A percentile compares a stretch with the other conserved stretches of the same genome.
phyloP scores from a whole-genome alignment of 2,329 filamentous ascomycete species.

The Paecilomyces dactylethromorphus region DNA sequence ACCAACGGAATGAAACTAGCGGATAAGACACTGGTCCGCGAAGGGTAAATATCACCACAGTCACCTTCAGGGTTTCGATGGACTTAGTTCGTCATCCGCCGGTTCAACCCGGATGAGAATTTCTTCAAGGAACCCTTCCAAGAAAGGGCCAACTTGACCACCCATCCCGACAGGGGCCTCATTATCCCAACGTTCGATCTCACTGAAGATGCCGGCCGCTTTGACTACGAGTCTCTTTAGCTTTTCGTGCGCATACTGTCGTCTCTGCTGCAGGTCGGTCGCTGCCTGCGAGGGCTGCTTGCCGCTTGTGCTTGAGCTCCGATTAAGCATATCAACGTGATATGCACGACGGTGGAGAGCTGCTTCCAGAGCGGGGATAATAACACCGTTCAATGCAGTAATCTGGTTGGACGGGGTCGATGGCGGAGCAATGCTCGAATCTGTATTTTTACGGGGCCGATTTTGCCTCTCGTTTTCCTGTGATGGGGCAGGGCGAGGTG shows the following conservation, averaged over 20 bases:
- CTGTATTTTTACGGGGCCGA: conserved; percentile 6
- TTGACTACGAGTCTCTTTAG: conserved; percentile 76
- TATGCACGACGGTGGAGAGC: conserved; percentile 72
- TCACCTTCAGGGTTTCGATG: not conserved
- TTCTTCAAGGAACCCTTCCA: conserved; percentile 91
- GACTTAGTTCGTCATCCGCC: conserved; percentile 54
- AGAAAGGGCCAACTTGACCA: conserved; percentile 76
- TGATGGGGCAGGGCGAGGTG: conserved; percentile 4
- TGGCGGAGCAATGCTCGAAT: conserved; percentile 5
- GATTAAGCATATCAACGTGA: conserved; percentile 42
- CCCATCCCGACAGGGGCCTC: conserved; percentile 89
- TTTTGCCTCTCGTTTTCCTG: conserved; percentile 4
- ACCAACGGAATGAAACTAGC: no score
- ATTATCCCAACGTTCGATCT: conserved; percentile 85
- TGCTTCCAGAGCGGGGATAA: conserved; percentile 86
- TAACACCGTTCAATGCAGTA: conserved; percentile 82
- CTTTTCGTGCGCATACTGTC: conserved; percentile 75
- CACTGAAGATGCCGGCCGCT: conserved; percentile 73
- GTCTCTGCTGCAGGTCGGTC: conserved; percentile 51
- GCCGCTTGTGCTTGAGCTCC: conserved; percentile 11
- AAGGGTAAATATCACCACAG: no score
- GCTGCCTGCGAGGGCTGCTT: conserved; percentile 14
- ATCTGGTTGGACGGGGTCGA: conserved; percentile 51
- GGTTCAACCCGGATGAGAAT: conserved; percentile 88
- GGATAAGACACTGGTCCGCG: no score